These are phyloP conservation scores for Coriolopsis trogii DNA, from an alignment of 1,284 basidiomycete genomes.

Conservation along the genomic window DNA sequence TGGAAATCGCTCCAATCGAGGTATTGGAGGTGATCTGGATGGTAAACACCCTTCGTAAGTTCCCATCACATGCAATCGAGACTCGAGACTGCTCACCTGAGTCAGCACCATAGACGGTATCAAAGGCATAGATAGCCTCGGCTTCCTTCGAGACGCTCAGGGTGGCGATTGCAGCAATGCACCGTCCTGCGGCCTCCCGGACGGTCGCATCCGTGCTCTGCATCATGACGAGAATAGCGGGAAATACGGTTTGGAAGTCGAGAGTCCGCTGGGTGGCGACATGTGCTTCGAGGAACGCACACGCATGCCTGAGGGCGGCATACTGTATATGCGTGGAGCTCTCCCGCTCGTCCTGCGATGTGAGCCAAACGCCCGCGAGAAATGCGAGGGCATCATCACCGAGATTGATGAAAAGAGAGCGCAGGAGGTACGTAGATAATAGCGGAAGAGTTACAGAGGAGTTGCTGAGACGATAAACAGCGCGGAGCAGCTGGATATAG, in stretches of 20 bases:
- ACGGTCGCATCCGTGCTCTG: conserved; percentile 53
- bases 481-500: conserved; percentile 60
- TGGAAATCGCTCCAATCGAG: conserved; percentile 74
- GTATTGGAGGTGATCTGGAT: conserved; percentile 74
- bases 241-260: conserved; percentile 89
- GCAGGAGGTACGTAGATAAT: conserved; percentile 62
- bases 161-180: conserved; percentile 54
- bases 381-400: conserved; percentile 80
- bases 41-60: background rate
- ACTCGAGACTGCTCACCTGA: conserved; percentile 51
- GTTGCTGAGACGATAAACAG: conserved; percentile 68
- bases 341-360: conserved; percentile 21
- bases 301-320: conserved; percentile 63
- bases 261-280: conserved; percentile 54
- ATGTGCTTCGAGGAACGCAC: conserved; percentile 81
- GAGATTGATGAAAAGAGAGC: conserved; percentile 68
- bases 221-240: conserved; percentile 73
- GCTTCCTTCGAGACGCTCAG: conserved; percentile 47
- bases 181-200: conserved; percentile 67
- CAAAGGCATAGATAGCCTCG: conserved; percentile 77
- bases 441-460: conserved; percentile 42
- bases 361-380: conserved; percentile 70
- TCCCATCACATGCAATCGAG: background rate
- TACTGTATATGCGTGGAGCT: conserved; percentile 38
- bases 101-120: conserved; percentile 76